These are phyloP conservation scores for Knoxdaviesia capensis DNA, from an alignment of 2,329 filamentous ascomycete species.

Conservation along the genomic window DNA sequence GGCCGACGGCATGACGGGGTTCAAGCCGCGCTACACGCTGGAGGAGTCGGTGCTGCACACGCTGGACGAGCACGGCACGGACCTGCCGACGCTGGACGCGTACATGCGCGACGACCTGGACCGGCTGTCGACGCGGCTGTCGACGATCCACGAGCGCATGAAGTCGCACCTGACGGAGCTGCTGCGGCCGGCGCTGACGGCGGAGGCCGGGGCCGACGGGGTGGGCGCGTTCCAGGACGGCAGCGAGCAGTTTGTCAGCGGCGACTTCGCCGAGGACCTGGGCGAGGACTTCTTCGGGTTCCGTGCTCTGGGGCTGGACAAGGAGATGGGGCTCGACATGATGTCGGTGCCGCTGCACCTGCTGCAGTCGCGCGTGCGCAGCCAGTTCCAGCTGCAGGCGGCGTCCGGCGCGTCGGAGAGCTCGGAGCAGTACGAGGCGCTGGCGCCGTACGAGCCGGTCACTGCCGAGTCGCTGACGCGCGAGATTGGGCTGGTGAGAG, in stretches of 20 bases:
- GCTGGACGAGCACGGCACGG: constrained; percentile 64
- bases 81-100: constrained; percentile 59
- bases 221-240: constrained; percentile 87
- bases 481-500: constrained; percentile 73
- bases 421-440: constrained; percentile 43
- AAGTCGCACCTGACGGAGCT: constrained; percentile 84
- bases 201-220: constrained; percentile 60
- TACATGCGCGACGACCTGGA: constrained; percentile 94
- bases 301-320: constrained; percentile 80
- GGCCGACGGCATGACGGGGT: constrained; percentile 14
- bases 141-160: constrained; percentile 82
- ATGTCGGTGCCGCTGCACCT: constrained; percentile 87
- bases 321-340: constrained; percentile 71
- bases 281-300: constrained; percentile 99
- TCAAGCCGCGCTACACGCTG: constrained; percentile 49
- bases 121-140: constrained; percentile 57
- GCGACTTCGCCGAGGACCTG: constrained; percentile 93
- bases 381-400: constrained; percentile 60
- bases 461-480: constrained; percentile 56
- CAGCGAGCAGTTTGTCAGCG: constrained; percentile 88
- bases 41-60: constrained; percentile 82
- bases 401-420: constrained; percentile 37
- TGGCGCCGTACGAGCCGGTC: constrained; percentile 55
- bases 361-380: constrained; percentile 77
- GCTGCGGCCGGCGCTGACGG: constrained; percentile 64